Conservation (phyloP, 306 rosid species). For the Casuarina cunninghamiana region DNA sequence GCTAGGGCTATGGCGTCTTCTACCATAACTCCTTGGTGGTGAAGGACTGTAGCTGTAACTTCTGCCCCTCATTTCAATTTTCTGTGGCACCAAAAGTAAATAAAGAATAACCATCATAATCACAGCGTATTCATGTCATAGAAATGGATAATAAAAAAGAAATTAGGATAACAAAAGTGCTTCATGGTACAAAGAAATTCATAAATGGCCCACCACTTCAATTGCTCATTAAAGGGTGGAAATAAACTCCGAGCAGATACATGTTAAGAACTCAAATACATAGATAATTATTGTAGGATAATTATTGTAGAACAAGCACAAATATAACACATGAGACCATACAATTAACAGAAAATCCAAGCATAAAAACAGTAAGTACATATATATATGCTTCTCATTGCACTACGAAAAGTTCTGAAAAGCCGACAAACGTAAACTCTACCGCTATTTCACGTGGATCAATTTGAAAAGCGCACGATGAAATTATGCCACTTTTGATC, state of each 20-base stretch:
- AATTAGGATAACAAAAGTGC: not conserved
- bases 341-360: too few species aligned
- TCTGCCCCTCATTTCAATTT: conserved; percentile 66
- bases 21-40: conserved; percentile 62
- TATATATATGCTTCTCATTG: too few species aligned
- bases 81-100: conserved; percentile 21
- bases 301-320: not conserved
- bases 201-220: not conserved
- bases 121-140: not conserved
- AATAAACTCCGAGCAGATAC: not conserved
- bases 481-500: not conserved
- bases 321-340: too few species aligned
- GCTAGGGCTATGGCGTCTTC: conserved; percentile 64
- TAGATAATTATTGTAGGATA: not conserved
- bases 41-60: conserved; percentile 85
- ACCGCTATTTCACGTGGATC: not conserved
- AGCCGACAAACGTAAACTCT: not conserved
- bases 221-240: not conserved
- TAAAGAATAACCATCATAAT: not conserved
- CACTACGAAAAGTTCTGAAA: too few species aligned
- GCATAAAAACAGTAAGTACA: too few species aligned
- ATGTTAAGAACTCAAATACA: not conserved
- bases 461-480: not conserved
- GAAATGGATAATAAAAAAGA: not conserved
- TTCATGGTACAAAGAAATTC: not conserved